phyloP scores from a whole-genome alignment of 495 filamentous ascomycete genomes.

The Staphylotrichum longicolle region DNA sequence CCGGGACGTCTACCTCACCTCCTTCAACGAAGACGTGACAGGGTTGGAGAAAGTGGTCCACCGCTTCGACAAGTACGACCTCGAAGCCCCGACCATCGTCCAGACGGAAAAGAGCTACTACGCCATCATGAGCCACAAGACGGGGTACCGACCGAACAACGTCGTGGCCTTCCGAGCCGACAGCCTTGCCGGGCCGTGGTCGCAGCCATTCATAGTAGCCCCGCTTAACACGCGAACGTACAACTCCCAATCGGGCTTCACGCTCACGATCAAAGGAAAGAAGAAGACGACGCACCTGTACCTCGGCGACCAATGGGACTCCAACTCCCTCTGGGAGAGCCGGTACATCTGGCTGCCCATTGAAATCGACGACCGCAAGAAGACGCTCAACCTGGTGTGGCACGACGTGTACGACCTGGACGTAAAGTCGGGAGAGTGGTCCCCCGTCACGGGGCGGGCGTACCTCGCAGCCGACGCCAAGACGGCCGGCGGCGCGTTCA shows the following conservation, averaged over 20 bases:
- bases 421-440: constrained; percentile 48
- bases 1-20: constrained; percentile 44
- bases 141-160: constrained; percentile 48
- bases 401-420: constrained; percentile 47
- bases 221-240: constrained; percentile 50
- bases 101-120: constrained; percentile 47
- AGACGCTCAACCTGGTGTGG: constrained; percentile 41
- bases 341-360: constrained; percentile 55
- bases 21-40: constrained; percentile 40
- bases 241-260: constrained; percentile 54
- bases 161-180: constrained; percentile 49
- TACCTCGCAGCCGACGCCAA: constrained; percentile 43
- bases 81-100: constrained; percentile 46
- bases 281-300: constrained; percentile 53
- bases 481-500: constrained; percentile 42
- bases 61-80: constrained; percentile 47
- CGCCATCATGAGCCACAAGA: constrained; percentile 49
- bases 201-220: constrained; percentile 48
- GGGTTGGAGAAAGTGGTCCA: constrained; percentile 39
- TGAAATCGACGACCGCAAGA: constrained; percentile 39
- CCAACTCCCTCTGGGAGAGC: constrained; percentile 51
- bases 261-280: constrained; percentile 43
- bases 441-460: constrained; percentile 40
- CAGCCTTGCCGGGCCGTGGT: constrained; percentile 51
- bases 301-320: constrained; percentile 54